phyloP scores from a whole-genome alignment of 2,329 filamentous ascomycete species.

The Zasmidium citrigriseum region DNA sequence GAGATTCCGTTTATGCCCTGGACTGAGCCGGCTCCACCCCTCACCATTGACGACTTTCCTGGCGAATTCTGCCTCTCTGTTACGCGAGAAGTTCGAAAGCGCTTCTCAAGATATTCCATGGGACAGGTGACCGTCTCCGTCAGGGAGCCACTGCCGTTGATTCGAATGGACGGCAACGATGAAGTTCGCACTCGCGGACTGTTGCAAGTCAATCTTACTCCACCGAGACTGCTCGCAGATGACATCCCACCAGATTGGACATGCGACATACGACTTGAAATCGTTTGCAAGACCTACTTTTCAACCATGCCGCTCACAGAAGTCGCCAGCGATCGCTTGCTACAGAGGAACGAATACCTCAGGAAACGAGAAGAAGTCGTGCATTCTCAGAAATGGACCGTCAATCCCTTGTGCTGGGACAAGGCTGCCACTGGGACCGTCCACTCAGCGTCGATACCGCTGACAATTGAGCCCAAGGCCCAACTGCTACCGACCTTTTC shows the following conservation, averaged over 20 bases:
- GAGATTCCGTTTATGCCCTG: background rate
- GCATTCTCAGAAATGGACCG: background rate
- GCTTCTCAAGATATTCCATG: background rate
- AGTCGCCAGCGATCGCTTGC: background rate
- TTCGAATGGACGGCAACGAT: too few species aligned
- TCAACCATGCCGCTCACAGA: background rate
- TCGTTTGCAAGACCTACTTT: background rate
- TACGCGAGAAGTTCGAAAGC: slow-evolving; percentile 1
- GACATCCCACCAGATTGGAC: too few species aligned
- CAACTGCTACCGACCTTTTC: background rate
- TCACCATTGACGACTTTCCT: slow-evolving; percentile 8
- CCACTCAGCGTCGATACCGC: background rate
- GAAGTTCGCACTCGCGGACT: too few species aligned
- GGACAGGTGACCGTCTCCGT: too few species aligned
- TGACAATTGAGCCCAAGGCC: background rate
- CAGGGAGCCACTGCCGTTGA: too few species aligned
- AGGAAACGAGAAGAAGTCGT: background rate
- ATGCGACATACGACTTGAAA: background rate
- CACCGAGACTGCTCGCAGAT: too few species aligned
- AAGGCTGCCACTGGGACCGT: too few species aligned
- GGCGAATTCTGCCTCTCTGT: slow-evolving; percentile 2
- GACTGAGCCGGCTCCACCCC: background rate
- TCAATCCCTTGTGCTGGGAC: background rate
- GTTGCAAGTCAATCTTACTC: too few species aligned
- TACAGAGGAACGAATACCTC: background rate